Evolutionary conservation across 2,329 filamentous ascomycete genomes (phyloP), one percentile per base, ranked within the genome.

Genomic region (Aspergillus sp.): DNA sequence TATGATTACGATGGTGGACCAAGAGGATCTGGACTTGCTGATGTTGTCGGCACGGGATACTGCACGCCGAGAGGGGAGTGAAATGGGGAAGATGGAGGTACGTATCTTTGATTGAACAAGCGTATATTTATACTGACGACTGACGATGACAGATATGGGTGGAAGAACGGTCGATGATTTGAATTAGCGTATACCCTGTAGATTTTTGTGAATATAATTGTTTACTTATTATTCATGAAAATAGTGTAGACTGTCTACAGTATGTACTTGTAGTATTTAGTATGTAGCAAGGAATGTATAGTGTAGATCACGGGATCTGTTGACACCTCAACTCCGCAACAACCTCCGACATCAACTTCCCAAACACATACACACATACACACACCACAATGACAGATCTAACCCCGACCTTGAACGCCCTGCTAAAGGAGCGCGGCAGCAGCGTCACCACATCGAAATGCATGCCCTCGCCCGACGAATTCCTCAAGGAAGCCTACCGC

Each of bases 1-100:
- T 66, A 93, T 96, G 88, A 95, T 99, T 66, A 96, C 93, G 30
- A 87, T 99, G 83, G 91, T 88, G 26, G 94, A 99, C 70, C 90
- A 96, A 71, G 94, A 99, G 65, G 94, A 99, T 75, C 74, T 96
- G 57, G 92, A 97, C 47, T 89, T 96, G 84, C 85, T 90, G 24
- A 80, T 97, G 49, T 81, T 83, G 69, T 82, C 78, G 44, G 85
- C 86, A 6, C 89, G 84, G 70, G 81, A 82, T 46, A 75, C 77
- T 53, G 91, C 88, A 45, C 83, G 79, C 73, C 88, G 83, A 70
- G 87, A 93, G 67, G 83, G 85, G 63, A 79, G 81, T 57, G 92
- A 95, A 57, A 88, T 91, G 77, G 91, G 89, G 48, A 96, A 96
- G 81, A 85, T 96, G 84, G 94, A 97, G 84, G 90, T 96, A 72